phyloP scores from a whole-genome alignment of 2,329 filamentous ascomycete species.

The Colletotrichum theobromicola region DNA sequence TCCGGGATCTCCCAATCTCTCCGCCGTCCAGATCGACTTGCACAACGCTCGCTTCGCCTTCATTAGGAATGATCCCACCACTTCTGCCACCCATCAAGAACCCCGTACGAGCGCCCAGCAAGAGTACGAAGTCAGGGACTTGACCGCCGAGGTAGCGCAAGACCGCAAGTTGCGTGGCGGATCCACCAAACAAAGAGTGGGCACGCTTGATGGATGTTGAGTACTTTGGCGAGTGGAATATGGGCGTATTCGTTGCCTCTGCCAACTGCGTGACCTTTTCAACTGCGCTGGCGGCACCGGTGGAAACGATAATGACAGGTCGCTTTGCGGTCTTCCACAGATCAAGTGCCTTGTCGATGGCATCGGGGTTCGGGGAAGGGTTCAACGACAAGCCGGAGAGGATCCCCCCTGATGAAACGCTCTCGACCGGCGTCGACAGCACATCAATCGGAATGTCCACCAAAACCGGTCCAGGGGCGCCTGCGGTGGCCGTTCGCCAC shows the following conservation, averaged over 20 bases:
- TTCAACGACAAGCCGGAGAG: not conserved
- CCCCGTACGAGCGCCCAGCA: not conserved
- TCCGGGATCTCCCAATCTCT: slow-evolving; percentile 4
- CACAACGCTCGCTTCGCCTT: not conserved
- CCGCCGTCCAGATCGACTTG: slow-evolving; percentile 1
- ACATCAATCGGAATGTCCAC: slow-evolving; percentile 5
- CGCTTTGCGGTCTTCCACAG: not conserved
- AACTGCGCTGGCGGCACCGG: not conserved
- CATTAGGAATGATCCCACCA: not conserved
- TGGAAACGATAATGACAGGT: not conserved
- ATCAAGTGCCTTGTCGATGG: not conserved
- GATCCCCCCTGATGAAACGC: not conserved
- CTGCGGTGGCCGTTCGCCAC: not conserved
- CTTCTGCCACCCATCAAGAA: not conserved
- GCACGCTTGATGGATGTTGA: not conserved
- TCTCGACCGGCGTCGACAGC: not conserved
- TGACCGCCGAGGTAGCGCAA: not conserved
- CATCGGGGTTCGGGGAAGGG: not conserved
- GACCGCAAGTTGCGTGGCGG: not conserved
- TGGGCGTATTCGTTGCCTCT: not conserved
- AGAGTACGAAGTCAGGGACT: not conserved
- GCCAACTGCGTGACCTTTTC: not conserved
- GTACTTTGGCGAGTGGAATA: slow-evolving; percentile 3
- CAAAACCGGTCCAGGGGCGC: not conserved
- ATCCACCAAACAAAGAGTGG: not conserved